These are phyloP conservation scores for Capronia americana DNA, from an alignment of 2,329 filamentous ascomycete genomes.

Conservation along the genomic window DNA sequence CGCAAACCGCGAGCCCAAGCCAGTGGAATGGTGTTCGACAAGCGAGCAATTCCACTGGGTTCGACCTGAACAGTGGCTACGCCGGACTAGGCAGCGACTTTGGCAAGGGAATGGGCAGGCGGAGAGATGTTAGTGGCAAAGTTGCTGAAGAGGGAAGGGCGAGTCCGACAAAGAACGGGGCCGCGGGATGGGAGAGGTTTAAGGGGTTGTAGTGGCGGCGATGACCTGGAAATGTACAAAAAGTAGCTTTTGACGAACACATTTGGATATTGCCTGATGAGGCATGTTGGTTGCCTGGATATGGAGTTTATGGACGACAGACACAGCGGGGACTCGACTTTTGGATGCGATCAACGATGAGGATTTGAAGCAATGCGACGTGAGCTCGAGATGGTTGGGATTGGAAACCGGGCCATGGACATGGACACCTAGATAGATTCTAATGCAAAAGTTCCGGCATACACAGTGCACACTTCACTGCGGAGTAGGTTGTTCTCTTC, in stretches of 20 bases:
- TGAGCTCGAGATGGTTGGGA: background rate
- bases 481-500: no score
- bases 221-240: background rate
- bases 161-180: constrained; percentile 28
- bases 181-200: constrained; percentile 55
- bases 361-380: background rate
- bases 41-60: constrained; percentile 37
- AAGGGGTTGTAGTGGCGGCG: constrained; percentile 47
- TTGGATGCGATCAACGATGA: constrained; percentile 2
- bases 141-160: constrained; percentile 54
- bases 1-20: constrained; percentile 33
- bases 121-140: constrained; percentile 56
- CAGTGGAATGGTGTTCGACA: constrained; percentile 36
- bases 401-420: background rate
- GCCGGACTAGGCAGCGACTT: constrained; percentile 40
- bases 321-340: no score
- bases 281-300: background rate
- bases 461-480: no score
- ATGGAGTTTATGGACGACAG: background rate
- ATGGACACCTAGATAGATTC: background rate
- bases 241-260: background rate
- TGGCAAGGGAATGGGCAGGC: constrained; percentile 50
- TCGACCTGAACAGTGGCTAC: constrained; percentile 37
- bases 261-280: background rate
- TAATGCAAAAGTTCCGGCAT: background rate